Percentiles rank a stretch among this genome's conserved stretches.
Evolutionary conservation across 768 basidiomycete genomes (phyloP).

Genomic region (Cyclocybe aegerita): DNA sequence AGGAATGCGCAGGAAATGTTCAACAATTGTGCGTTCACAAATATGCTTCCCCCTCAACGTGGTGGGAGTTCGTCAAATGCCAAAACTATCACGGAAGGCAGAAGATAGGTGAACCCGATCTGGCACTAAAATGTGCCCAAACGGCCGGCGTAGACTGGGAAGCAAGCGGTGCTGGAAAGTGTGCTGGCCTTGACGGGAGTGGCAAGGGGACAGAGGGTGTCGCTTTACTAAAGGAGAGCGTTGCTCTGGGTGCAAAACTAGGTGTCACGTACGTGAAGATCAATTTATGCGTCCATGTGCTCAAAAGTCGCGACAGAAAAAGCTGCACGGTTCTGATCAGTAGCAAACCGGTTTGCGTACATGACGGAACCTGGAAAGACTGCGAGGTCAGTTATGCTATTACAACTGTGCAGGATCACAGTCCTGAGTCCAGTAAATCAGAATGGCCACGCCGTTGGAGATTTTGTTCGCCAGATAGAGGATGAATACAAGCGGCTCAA

Average conservation of each 20-base stretch:
- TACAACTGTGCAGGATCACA: neutral
- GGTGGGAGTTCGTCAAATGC: slow-evolving; percentile 87
- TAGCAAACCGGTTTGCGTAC: slow-evolving; percentile 65
- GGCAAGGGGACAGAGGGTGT: slow-evolving; percentile 65
- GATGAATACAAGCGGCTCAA: slow-evolving; percentile 72
- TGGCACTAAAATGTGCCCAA: slow-evolving; percentile 66
- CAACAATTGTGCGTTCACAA: slow-evolving; percentile 83
- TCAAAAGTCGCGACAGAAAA: slow-evolving; percentile 42
- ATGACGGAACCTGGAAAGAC: slow-evolving; percentile 75
- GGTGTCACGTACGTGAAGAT: slow-evolving; percentile 51
- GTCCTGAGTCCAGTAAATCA: slow-evolving; percentile 20
- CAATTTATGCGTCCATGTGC: neutral
- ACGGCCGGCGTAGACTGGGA: slow-evolving; percentile 71
- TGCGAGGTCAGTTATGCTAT: slow-evolving; percentile 58
- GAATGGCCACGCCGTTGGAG: slow-evolving; percentile 71
- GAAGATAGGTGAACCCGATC: slow-evolving; percentile 62
- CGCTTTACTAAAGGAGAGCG: slow-evolving; percentile 61
- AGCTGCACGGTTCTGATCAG: slow-evolving; percentile 89
- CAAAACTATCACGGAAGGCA: slow-evolving; percentile 67
- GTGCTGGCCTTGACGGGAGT: slow-evolving; percentile 63
- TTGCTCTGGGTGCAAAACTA: slow-evolving; percentile 38
- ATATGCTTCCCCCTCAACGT: slow-evolving; percentile 50
- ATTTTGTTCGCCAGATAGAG: slow-evolving; percentile 80
- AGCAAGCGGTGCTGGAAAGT: slow-evolving; percentile 50
- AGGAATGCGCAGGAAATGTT: slow-evolving; percentile 87